Percentiles rank a stretch among this genome's conserved stretches.
Evolutionary conservation across 2,329 filamentous ascomycete species (phyloP).

Genomic region (Microascus cirrosus): DNA sequence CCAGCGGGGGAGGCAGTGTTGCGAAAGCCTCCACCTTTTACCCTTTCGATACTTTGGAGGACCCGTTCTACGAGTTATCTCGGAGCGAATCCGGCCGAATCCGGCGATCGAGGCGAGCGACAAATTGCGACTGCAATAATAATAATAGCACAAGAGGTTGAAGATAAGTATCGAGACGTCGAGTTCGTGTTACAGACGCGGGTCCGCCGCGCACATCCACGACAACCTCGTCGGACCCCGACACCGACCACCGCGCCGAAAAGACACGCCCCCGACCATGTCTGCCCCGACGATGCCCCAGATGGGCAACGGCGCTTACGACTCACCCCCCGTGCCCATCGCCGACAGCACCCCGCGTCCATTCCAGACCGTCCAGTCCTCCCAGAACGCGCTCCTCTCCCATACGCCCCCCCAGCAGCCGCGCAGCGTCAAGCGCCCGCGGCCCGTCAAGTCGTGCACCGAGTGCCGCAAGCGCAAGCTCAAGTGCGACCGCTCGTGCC

Average conservation of each 20-base stretch:
- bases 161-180: too few relatives aligned
- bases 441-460: conserved; percentile 45
- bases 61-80: too few relatives aligned
- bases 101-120: too few relatives aligned
- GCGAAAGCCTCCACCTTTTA: too few relatives aligned
- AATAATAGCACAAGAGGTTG: too few relatives aligned
- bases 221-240: neutral
- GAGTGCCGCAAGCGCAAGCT: conserved; percentile 47
- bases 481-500: conserved; percentile 42
- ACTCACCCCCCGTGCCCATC: conserved; percentile 2
- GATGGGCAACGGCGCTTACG: conserved; percentile 5
- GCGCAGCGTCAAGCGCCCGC: conserved; percentile 39
- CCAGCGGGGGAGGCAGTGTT: too few relatives aligned
- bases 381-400: neutral
- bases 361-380: neutral
- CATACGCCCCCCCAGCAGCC: conserved; percentile 13
- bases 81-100: too few relatives aligned
- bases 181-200: too few relatives aligned
- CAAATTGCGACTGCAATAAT: too few relatives aligned
- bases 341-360: neutral
- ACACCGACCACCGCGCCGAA: neutral
- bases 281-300: conserved; percentile 2
- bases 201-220: neutral
- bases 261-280: neutral
- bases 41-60: too few relatives aligned